Base-by-base conservation (phyloP, 2,329 filamentous ascomycete genomes). In the Hymenoscyphus linearis region DNA sequence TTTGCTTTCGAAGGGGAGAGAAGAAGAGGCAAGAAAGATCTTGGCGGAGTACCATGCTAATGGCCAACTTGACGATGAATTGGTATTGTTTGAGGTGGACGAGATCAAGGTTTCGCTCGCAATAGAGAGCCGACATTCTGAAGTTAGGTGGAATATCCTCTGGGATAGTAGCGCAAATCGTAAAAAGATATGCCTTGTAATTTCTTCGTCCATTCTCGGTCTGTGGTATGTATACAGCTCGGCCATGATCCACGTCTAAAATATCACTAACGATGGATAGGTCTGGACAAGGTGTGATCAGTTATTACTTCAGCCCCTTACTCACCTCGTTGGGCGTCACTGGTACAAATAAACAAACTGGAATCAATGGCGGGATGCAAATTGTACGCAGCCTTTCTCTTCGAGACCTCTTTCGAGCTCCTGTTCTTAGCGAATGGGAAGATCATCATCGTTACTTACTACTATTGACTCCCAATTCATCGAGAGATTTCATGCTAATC, bases 61-160 rank as follows among this genome's bases (percentile, higher is more conserved):
- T 60, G 74, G 74, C 50, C 60, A 74, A 60, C 52, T 64, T 62
- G 60, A 72, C 35, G 72, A 75, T 60, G 69, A 71, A 52, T 68
- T 77, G 13, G 74, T 76, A 37, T 63, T 69, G 36, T 69, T 70
- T 62, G 75, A 77, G 64, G 74, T 73, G 64, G 66, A 69, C n/a
- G 76, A 79, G 66, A 79, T 79, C 60, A 73, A 74, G 13, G 77
- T 77, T 50, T 78, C 74, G 60, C 77, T 80, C 63, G 78, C 75
- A 16, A 73, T 53, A 4, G 47, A 53, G 25, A 54, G 53, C 1
- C 47, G 14, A 36, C 13, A 27, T n/a, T 22, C 27, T 22, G 53
- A 55, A 34, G 53, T 37, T 36, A 34, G 53, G 77, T 76, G 53
- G 69, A 76, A 9, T 66, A 79, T 52, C 73, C 76, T 65, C 6